These are phyloP conservation scores for Linnemannia exigua DNA, from an alignment of 192 early-diverging fungal species.

Conservation along the genomic window DNA sequence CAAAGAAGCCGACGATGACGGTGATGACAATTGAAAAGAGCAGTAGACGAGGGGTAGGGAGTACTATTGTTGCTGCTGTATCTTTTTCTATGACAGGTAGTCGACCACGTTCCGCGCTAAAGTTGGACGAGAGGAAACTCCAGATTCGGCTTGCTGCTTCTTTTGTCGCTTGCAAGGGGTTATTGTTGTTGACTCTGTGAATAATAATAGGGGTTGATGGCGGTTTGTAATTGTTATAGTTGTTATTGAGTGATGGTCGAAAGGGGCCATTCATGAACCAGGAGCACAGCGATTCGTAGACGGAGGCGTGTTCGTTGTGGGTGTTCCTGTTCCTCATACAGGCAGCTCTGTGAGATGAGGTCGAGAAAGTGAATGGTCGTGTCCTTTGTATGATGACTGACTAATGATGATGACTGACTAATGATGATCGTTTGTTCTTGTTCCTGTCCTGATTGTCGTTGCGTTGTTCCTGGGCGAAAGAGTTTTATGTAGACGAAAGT, in stretches of 20 bases:
- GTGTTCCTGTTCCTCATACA: constrained; percentile 29
- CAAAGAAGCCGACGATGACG: not conserved
- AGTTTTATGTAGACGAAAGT: not conserved
- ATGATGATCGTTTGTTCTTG: too few relatives aligned
- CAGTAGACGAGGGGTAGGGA: not conserved
- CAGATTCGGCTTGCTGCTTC: not conserved
- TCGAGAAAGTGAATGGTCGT: not conserved
- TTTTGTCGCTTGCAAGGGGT: not conserved
- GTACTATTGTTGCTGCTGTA: not conserved
- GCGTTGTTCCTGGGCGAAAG: not conserved
- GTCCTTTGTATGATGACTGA: not conserved
- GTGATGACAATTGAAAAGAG: constrained; percentile 6
- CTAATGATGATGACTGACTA: too few relatives aligned
- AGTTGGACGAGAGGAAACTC: not conserved
- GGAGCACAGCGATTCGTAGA: constrained; percentile 23
- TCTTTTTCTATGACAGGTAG: constrained; percentile 1
- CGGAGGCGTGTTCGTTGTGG: constrained; percentile 26
- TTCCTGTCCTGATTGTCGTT: not conserved
- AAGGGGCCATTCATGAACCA: constrained; percentile 18
- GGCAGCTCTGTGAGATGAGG: not conserved
- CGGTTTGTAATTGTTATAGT: not conserved
- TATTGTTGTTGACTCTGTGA: not conserved
- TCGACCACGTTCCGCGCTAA: constrained; percentile 6
- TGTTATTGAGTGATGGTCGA: not conserved
- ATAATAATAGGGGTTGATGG: not conserved